These are phyloP conservation scores for Hymenotorrendiella dingleyae DNA, from an alignment of 2,329 filamentous ascomycete genomes.

Conservation along the genomic window DNA sequence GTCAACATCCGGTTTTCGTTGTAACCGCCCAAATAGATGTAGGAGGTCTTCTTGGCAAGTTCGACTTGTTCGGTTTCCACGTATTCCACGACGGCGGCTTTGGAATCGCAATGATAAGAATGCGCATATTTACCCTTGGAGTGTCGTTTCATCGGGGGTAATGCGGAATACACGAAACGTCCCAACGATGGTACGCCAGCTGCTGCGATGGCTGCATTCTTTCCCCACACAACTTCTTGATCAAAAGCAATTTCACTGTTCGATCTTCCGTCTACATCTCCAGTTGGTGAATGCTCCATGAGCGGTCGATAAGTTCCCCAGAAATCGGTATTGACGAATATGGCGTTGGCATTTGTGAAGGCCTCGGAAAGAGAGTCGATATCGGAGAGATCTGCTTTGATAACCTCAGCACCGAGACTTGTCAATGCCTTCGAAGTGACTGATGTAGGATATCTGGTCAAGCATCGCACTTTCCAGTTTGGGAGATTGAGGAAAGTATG, in stretches of 20 bases:
- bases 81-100: slow-evolving; percentile 27
- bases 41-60: slow-evolving; percentile 32
- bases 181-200: slow-evolving; percentile 28
- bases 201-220: slow-evolving; percentile 28
- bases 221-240: slow-evolving; percentile 20
- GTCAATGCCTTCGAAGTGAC: slow-evolving; percentile 35
- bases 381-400: slow-evolving; percentile 38
- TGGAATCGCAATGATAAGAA: slow-evolving; percentile 33
- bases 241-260: slow-evolving; percentile 16
- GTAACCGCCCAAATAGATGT: slow-evolving; percentile 20
- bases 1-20: slow-evolving; percentile 9
- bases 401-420: slow-evolving; percentile 36
- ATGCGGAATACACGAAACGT: slow-evolving; percentile 35
- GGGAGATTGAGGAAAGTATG: not conserved
- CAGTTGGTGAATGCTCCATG: slow-evolving; percentile 38
- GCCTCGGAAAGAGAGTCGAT: slow-evolving; percentile 33
- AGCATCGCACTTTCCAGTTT: slow-evolving; percentile 31
- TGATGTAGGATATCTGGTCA: slow-evolving; percentile 40
- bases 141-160: slow-evolving; percentile 30
- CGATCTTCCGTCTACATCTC: not conserved
- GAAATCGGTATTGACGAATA: slow-evolving; percentile 47
- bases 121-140: slow-evolving; percentile 36
- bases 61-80: slow-evolving; percentile 23
- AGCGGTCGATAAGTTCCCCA: slow-evolving; percentile 13
- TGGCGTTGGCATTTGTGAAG: slow-evolving; percentile 39